phyloP scores from a whole-genome alignment of 2,329 filamentous ascomycete species.

The Knoxdaviesia proteae region DNA sequence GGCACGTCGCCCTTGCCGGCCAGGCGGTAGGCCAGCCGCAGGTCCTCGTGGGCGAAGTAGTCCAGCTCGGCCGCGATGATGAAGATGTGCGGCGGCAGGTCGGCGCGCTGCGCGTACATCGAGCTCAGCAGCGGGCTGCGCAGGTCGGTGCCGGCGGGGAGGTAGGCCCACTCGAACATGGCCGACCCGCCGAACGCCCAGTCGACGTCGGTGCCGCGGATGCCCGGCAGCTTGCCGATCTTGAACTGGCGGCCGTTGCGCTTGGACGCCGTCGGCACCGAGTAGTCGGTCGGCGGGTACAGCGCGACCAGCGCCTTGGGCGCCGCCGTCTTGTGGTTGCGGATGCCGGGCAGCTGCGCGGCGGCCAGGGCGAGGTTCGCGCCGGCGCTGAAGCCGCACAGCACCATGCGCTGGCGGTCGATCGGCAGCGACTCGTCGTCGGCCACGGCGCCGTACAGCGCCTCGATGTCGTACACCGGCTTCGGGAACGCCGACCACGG shows the following conservation, averaged over 20 bases:
- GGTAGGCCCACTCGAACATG: slow-evolving; percentile 15
- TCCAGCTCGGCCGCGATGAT: slow-evolving; percentile 18
- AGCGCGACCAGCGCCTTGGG: slow-evolving; percentile 17
- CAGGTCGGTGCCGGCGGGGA: slow-evolving; percentile 11
- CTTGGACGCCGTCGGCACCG: slow-evolving; percentile 9
- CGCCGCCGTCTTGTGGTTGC: slow-evolving; percentile 6
- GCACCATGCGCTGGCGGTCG: slow-evolving; percentile 17
- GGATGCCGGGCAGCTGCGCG: slow-evolving; percentile 16
- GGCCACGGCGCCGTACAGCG: slow-evolving; percentile 19
- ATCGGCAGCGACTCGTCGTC: slow-evolving; percentile 22
- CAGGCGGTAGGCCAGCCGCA: slow-evolving; percentile 6
- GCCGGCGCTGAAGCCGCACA: slow-evolving; percentile 29
- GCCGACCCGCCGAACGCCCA: slow-evolving; percentile 6
- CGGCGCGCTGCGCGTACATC: slow-evolving; percentile 10
- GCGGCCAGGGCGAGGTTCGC: slow-evolving; percentile 24
- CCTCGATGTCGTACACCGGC: slow-evolving; percentile 22
- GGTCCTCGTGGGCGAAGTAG: slow-evolving; percentile 10
- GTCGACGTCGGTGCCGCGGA: slow-evolving; percentile 6
- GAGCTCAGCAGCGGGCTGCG: slow-evolving; percentile 15
- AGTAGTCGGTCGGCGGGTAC: slow-evolving; percentile 19
- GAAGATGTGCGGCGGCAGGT: slow-evolving; percentile 15
- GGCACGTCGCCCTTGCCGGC: slow-evolving; percentile 4
- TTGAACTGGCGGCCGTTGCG: slow-evolving; percentile 10
- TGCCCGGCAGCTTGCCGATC: slow-evolving; percentile 5
- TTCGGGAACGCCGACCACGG: slow-evolving; percentile 22